Conservation (phyloP, 2,329 filamentous ascomycete genomes). For the Colletotrichum coccodes region DNA sequence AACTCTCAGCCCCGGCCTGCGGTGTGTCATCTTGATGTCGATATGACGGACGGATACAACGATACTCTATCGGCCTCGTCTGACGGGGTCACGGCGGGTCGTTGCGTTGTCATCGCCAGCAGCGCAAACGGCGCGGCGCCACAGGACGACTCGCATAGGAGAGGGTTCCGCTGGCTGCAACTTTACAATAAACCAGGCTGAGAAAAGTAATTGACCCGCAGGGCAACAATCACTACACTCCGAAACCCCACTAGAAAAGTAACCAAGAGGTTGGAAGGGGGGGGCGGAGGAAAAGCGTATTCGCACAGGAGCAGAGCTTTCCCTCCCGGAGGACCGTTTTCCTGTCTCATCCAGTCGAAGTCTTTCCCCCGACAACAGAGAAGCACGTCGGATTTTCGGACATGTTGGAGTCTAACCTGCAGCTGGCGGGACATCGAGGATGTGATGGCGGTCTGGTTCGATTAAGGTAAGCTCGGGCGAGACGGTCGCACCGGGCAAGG, state of each 20-base stretch:
- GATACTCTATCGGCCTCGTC: background rate
- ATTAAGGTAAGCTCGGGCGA: conserved; percentile 22
- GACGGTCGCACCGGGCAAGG: conserved; percentile 7
- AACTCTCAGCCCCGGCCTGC: background rate
- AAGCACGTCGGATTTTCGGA: background rate
- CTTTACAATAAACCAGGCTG: background rate
- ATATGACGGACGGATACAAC: background rate
- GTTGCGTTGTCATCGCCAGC: no score
- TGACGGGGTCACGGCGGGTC: background rate
- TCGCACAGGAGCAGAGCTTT: background rate
- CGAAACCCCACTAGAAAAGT: background rate
- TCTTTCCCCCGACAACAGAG: background rate
- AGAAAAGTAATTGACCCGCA: background rate
- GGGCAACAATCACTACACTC: background rate
- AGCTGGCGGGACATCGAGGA: background rate
- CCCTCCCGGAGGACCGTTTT: conserved; percentile 8
- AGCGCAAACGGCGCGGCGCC: background rate
- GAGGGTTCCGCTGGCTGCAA: conserved; percentile 6
- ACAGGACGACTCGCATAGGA: background rate
- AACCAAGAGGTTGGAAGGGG: background rate
- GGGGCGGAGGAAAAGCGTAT: background rate
- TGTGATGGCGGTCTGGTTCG: conserved; percentile 23
- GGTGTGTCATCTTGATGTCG: conserved; percentile 13
- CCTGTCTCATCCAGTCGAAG: background rate
- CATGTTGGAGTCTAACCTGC: background rate